Evolutionary conservation across 176 grass and related monocot genomes (phyloP), one percentile per base, ranked within the genome.

Genomic region (Musa schizocarpa): DNA sequence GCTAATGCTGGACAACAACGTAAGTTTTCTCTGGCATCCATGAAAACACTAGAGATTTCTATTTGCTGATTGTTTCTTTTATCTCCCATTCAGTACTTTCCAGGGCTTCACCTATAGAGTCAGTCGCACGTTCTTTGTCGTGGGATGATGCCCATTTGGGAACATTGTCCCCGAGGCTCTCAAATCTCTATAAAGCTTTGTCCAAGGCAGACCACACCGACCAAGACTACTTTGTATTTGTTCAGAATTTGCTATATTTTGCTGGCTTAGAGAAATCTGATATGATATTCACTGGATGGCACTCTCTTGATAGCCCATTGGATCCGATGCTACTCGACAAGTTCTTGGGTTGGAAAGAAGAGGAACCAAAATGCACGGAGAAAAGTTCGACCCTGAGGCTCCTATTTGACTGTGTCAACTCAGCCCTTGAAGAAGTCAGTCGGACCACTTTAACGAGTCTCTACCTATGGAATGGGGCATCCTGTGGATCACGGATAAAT

Each of bases 371-470:
- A 63, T 92, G 81, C 2, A 86, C 84, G 74, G 88, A 98, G 82
- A 86, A 86, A 68, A 82, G 90, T 43, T 91, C 95, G 1, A 91
- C 86, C 77, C 82, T 93, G 75, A 91, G 84, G 86, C 84, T 98
- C 49, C 52, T 98, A 57, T 94, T 98, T 50, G 88, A 98, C 68
- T 87, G 79, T 69, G 95, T 91, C 29, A 98, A 91, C 50, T 70
- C 78, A 72, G 54, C 88, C 8, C 68, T 98, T 53, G 56, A 91
- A 76, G 88, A 98, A 84, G 83, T 91, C 66, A 84, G 80, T 25
- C 68, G 88, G 52, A 75, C 71, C 43, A 69, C 72, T 65, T 86
- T 89, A 16, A 23, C 62, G 48, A 74, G 59, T 65, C 65, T 70
- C 13, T 84, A 85, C 24, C 82, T 84, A n/a, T 89, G 84, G 86